Evolutionary conservation across 1,284 basidiomycete species (phyloP), one percentile per base, ranked within the genome.

Genomic region (Trametes versicolor): DNA sequence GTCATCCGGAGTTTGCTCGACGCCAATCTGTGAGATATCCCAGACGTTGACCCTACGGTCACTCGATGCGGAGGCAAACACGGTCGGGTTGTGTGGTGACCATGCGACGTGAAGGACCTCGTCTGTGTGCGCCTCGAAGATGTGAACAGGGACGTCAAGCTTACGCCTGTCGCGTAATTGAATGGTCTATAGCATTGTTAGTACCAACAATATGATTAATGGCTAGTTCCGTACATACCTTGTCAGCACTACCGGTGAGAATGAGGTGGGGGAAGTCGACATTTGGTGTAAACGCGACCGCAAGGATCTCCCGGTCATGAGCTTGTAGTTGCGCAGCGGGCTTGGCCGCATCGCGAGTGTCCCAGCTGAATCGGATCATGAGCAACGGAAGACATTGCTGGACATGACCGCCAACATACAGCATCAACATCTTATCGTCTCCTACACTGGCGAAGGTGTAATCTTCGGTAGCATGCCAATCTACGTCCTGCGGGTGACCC

Each of bases 1-100:
- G 75, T 99, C 97, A 72, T 99, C 97, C 2, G 97, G 97, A 0
- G 95, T 95, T 78, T 99, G 97, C 78, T 99, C 98, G 57, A 93
- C 89, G 1, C 97, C 97, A 69, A 99, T 98, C 70, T 93, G 88
- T 43, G 90, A 87, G 58, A 99, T 80, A 80, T 99, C 97, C 98
- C 98, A 99, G 56, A 99, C 83, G 72, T 98, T 97, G 67, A 99
- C 88, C 23, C 98, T 86, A 37, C 98, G 87, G 76, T 99, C 97
- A 59, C 95, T 92, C 0, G 93, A 94, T 0, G 96, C 96, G 5
- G 94, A 96, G 0, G 96, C 96, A 71, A 98, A 98, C 64, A 98
- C 87, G 4, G 94, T 95, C 8, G 91, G 86, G 72, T 94, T 93
- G 74, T 96, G 93, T 7, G 98, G 97, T 4, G 96, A 98, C 97